Conservation (phyloP, 345 rosid genomes). For the Erodium maritimum region DNA sequence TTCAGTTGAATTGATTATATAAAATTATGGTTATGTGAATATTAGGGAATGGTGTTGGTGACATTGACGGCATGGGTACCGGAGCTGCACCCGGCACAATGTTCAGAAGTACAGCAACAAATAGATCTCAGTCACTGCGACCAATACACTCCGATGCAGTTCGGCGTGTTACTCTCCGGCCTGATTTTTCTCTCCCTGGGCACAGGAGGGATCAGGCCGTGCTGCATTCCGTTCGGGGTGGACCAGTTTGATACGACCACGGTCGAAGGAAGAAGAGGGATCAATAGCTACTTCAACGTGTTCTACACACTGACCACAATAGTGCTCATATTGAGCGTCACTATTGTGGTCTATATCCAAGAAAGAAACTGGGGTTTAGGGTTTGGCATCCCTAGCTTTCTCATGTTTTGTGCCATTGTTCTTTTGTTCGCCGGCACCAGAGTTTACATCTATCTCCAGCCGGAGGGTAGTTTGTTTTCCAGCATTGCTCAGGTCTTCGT, state of each 20-base stretch:
- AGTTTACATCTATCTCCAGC: conserved; percentile 42
- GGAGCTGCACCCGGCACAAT: conserved; percentile 54
- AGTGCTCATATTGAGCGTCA: conserved; percentile 35
- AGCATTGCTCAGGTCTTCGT: conserved; percentile 38
- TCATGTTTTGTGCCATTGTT: conserved; percentile 37
- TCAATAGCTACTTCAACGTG: conserved; percentile 62
- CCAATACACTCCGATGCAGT: conserved; percentile 21
- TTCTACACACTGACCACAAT: conserved; percentile 52
- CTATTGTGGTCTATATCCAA: conserved; percentile 61
- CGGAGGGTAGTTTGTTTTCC: conserved; percentile 52
- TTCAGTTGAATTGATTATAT: too few relatives aligned
- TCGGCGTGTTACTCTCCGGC: conserved; percentile 32
- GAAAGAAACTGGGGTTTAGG: conserved; percentile 69
- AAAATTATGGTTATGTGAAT: too few relatives aligned
- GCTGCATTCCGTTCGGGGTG: conserved; percentile 69
- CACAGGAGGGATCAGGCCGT: conserved; percentile 65
- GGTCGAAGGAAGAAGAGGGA: conserved; percentile 53
- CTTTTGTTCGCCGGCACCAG: conserved; percentile 47
- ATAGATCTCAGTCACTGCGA: conserved; percentile 18
- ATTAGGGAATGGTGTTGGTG: conserved; percentile 58
- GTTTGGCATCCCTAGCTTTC: conserved; percentile 54
- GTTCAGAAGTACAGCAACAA: conserved; percentile 12
- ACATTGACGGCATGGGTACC: conserved; percentile 67
- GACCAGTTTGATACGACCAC: conserved; percentile 70
- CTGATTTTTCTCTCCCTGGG: conserved; percentile 47